These are phyloP conservation scores for Lecanosticta acicola DNA, from an alignment of 2,329 filamentous ascomycete genomes.

Conservation along the genomic window DNA sequence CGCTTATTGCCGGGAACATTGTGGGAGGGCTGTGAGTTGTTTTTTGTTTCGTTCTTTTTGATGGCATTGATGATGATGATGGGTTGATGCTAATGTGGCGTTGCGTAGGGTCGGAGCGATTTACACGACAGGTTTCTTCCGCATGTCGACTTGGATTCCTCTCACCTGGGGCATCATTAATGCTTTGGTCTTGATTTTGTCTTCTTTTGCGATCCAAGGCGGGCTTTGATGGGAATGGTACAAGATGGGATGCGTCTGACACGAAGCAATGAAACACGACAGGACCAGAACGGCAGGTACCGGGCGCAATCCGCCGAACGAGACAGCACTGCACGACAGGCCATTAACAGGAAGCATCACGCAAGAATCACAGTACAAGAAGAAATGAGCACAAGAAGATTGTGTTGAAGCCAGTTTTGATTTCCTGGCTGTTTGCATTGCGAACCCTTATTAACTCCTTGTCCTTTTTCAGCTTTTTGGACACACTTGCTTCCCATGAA, in stretches of 20 bases:
- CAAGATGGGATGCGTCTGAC: background rate
- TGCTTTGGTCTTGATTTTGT: slow-evolving; percentile 73
- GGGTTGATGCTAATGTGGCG: slow-evolving; percentile 5
- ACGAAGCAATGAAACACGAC: background rate
- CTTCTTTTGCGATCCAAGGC: slow-evolving; percentile 88
- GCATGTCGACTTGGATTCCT: slow-evolving; percentile 92
- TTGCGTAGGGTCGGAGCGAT: slow-evolving; percentile 63
- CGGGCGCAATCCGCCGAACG: no score
- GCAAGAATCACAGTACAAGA: no score
- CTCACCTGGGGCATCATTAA: slow-evolving; percentile 84
- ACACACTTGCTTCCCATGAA: no score
- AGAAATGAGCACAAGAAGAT: no score
- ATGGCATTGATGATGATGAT: slow-evolving; percentile 6
- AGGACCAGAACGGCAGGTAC: background rate
- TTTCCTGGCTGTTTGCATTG: no score
- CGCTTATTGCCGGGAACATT: slow-evolving; percentile 71
- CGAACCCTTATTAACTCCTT: no score
- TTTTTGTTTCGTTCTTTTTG: background rate
- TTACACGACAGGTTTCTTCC: slow-evolving; percentile 75
- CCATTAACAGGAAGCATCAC: no score
- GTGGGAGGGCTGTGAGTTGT: slow-evolving; percentile 67
- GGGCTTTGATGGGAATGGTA: slow-evolving; percentile 56
- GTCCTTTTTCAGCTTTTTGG: no score
- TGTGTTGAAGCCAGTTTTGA: no score
- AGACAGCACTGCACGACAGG: no score